These are phyloP conservation scores for Truncatella angustata DNA, from an alignment of 2,329 filamentous ascomycete genomes.

Conservation along the genomic window DNA sequence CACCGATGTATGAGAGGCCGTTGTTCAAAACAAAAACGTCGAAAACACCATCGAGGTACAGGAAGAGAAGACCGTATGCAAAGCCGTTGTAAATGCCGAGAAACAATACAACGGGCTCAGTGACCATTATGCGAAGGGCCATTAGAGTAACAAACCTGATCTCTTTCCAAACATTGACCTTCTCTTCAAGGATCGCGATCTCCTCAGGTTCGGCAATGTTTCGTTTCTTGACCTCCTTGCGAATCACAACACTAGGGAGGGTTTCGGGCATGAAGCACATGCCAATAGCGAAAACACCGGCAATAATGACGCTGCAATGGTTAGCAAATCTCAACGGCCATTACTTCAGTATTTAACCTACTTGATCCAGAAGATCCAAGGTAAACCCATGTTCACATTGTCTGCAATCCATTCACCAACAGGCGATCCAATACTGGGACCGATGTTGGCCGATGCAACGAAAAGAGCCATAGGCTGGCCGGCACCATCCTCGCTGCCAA, in stretches of 20 bases:
- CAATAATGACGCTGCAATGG: slow-evolving; percentile 32
- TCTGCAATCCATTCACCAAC: slow-evolving; percentile 37
- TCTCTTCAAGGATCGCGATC: slow-evolving; percentile 29
- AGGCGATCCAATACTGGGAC: slow-evolving; percentile 37
- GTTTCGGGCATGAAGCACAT: slow-evolving; percentile 39
- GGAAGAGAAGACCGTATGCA: slow-evolving; percentile 38
- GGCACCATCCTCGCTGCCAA: slow-evolving; percentile 34
- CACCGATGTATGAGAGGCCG: slow-evolving; percentile 34
- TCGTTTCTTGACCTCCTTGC: slow-evolving; percentile 29
- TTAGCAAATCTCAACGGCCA: slow-evolving; percentile 9
- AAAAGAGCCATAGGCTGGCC: slow-evolving; percentile 42
- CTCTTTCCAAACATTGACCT: slow-evolving; percentile 34
- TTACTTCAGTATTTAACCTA: slow-evolving; percentile 13
- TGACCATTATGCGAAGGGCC: slow-evolving; percentile 40
- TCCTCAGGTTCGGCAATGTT: slow-evolving; percentile 28
- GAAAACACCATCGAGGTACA: slow-evolving; percentile 41
- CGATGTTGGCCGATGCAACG: slow-evolving; percentile 37
- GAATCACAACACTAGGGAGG: slow-evolving; percentile 36
- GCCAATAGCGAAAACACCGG: slow-evolving; percentile 31
- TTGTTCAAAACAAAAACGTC: slow-evolving; percentile 42
- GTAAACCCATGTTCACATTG: slow-evolving; percentile 32
- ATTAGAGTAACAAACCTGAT: slow-evolving; percentile 38
- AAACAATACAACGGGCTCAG: slow-evolving; percentile 38
- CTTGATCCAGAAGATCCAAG: slow-evolving; percentile 41
- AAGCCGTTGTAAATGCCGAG: slow-evolving; percentile 40